Evolutionary conservation across 495 filamentous ascomycete genomes (phyloP).

Genomic region (Trichodelitschia bisporula): DNA sequence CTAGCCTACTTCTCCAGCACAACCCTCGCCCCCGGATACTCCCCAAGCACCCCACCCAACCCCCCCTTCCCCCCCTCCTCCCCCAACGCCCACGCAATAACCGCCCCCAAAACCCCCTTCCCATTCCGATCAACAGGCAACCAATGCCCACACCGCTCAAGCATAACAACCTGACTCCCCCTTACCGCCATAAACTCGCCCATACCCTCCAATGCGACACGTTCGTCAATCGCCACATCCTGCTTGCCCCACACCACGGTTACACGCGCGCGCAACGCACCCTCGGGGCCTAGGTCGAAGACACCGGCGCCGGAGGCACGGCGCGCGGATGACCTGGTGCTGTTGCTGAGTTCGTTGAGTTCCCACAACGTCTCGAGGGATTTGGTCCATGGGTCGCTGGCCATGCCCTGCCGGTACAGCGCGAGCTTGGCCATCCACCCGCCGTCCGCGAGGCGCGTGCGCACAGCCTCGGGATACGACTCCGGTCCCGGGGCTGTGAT

Average conservation of each 20-base stretch:
- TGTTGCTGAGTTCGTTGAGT: background rate
- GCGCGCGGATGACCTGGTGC: conserved; percentile 6
- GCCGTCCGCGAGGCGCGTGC: conserved; percentile 1
- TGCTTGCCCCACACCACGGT: conserved; percentile 28
- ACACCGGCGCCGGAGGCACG: conserved; percentile 11
- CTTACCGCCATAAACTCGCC: conserved; percentile 8
- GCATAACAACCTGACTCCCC: conserved; percentile 7
- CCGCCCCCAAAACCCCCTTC: conserved; percentile 4
- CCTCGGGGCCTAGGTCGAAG: conserved; percentile 21
- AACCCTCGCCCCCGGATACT: too few relatives aligned
- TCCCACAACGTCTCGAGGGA: conserved; percentile 13
- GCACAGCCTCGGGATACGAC: background rate
- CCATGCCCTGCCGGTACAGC: conserved; percentile 1
- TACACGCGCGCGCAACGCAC: conserved; percentile 21
- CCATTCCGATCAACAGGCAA: conserved; percentile 8
- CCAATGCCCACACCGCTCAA: conserved; percentile 10
- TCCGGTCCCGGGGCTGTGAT: conserved; percentile 1
- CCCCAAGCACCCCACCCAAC: too few relatives aligned
- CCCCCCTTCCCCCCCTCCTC: conserved; percentile 5
- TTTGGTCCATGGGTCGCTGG: conserved; percentile 12
- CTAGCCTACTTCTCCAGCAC: too few relatives aligned
- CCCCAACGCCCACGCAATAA: conserved; percentile 7
- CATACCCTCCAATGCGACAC: conserved; percentile 10
- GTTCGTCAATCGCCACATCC: conserved; percentile 15
- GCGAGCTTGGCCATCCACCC: conserved; percentile 4